Base-by-base conservation (phyloP, 2,329 filamentous ascomycete species). In the Microthyrium microscopicum region DNA sequence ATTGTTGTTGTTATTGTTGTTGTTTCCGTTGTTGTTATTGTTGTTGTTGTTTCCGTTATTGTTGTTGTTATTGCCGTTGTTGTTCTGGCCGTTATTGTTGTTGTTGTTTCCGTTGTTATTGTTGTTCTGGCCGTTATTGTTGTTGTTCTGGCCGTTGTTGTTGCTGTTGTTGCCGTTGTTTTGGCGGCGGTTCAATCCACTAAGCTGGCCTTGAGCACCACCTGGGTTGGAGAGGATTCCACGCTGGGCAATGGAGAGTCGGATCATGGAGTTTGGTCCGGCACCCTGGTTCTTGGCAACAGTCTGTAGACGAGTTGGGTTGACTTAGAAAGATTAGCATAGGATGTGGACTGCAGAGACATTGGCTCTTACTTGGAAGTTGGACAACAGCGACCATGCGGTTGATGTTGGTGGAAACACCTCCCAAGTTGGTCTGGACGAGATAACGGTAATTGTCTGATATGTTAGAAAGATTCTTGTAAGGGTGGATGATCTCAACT, bases 381-480 rank as follows among this genome's bases (percentile, higher is more conserved):
- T 54, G 51, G 8, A 54, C 36, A 24, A 54, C 49, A 11, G 51
- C 52, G 13, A 50, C 51, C 39, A 51, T 48, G 36, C 48, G 44
- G 41, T 53, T 53, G 17, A 53, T 44, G 29, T 48, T 39, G 9
- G 51, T 44, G 7, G 42, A 41, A n/a, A 54, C 51, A 27, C 43
- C 50, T 30, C 44, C 51, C 20, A 54, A 42, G 33, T 48, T 53
- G 20, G 50, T 49, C 19, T 40, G 40, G 13, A 53, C 51, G 4
- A 44, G 46, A 42, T 54, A 54, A 26, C 50, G 48, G 43, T 46
- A 54, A 40, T 53, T 46, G 31, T 54, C 46, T 48, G 3, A n/a
- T 20, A 13, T 15, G 7, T 15, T 11, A 11, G 27, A 26, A 26
- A 30, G 18, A 17, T 18, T 7, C 5, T n/a, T 5, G 7, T 2